Evolutionary conservation across 2,329 filamentous ascomycete genomes (phyloP), one percentile per base, ranked within the genome.

Genomic region (Furcasterigmium sp.): DNA sequence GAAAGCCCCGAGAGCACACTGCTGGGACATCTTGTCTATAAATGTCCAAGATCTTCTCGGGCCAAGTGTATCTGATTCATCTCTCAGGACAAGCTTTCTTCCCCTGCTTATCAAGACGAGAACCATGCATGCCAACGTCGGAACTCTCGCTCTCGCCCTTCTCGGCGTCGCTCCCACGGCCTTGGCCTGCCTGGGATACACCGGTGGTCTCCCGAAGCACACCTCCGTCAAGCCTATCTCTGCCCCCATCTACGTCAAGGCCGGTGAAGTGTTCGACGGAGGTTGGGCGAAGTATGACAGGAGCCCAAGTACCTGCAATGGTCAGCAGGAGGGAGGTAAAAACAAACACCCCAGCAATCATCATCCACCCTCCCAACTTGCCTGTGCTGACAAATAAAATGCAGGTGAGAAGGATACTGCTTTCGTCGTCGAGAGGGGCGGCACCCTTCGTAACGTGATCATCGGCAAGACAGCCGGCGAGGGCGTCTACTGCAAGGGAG

Each of bases 311-410:
- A 55, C 58, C 25, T 73, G 69, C 55, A 61, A 50, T 21, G 63
- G 56, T 8, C 63, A 72, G 47, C 52, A 49, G 14, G 69, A 71
- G 51, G 68, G 67, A 42, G 53, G 54, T 52, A 41, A 11, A 43
- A 20, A 23, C 25, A 9, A 20, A 3, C 10, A 2, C 21, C 18
- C 3, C 14, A n/a, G 11, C 15, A 5, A 9, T 23, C 35, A 23
- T 5, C 8, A 3, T 13, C 35, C 15, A 23, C 10, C 23, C 23
- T 11, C 11, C 23, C 23, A 8, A 17, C 14, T 34, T 34, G 29
- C 29, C n/a, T n/a, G 3, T 19, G 14, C 41, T 39, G 14, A 32
- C 20, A 17, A 14, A 15, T 19, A 15, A 11, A 18, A 11, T 7
- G 7, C 18, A 40, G 51, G 51, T 28, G 45, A 51, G 36, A 36